A percentile compares a stretch with the other conserved stretches of the same genome.
Evolutionary conservation across 139 green algal species (phyloP).

Genomic region (Monoraphidium neglectum): DNA sequence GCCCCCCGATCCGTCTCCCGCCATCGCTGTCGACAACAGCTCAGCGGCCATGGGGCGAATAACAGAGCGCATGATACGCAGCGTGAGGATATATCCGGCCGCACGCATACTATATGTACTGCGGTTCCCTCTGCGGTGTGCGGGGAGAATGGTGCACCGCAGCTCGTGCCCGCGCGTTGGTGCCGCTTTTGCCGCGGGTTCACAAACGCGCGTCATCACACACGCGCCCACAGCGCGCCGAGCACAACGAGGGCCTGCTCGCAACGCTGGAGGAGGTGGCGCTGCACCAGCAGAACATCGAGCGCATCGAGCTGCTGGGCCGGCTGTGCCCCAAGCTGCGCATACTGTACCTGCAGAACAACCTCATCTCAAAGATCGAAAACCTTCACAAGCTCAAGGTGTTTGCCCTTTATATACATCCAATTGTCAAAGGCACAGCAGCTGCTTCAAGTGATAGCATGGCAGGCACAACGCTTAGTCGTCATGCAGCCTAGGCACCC

Average conservation of each 20-base stretch:
- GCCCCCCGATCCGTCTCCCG: background rate
- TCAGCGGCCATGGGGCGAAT: slow-evolving; percentile 30
- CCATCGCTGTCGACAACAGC: background rate
- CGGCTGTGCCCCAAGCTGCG: slow-evolving; percentile 77
- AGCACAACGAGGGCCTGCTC: slow-evolving; percentile 92
- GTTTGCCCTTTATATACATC: background rate
- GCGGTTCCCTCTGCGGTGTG: background rate
- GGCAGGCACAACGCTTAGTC: too few species aligned
- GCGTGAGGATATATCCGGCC: background rate
- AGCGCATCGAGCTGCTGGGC: slow-evolving; percentile 83
- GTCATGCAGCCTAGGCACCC: background rate
- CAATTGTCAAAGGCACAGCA: too few species aligned
- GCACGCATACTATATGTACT: background rate
- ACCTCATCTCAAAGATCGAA: slow-evolving; percentile 87
- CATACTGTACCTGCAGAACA: slow-evolving; percentile 95
- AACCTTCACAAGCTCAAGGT: slow-evolving; percentile 92
- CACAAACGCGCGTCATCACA: background rate
- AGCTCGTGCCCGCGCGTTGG: background rate
- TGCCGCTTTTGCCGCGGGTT: background rate
- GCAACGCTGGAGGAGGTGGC: slow-evolving; percentile 86
- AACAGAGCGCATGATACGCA: slow-evolving; percentile 36
- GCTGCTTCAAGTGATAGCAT: too few species aligned
- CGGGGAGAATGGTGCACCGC: background rate
- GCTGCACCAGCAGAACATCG: slow-evolving; percentile 90
- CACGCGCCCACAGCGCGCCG: slow-evolving; percentile 65